Evolutionary conservation across 495 filamentous ascomycete genomes (phyloP).

Genomic region (Staphylotrichum tortipilum): DNA sequence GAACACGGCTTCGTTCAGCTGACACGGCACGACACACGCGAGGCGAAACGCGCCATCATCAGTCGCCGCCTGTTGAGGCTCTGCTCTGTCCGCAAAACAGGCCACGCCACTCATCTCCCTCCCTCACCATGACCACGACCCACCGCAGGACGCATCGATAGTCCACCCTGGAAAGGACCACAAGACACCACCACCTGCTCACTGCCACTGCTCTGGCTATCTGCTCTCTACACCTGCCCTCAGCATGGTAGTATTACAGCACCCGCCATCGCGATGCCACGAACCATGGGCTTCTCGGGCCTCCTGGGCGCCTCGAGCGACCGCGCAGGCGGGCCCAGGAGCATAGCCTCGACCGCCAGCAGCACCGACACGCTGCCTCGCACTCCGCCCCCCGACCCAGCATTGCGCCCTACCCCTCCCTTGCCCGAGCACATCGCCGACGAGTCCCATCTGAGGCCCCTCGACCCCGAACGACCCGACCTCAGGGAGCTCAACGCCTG

Average conservation of each 20-base stretch:
- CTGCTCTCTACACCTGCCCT: too few relatives aligned
- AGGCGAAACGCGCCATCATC: background rate
- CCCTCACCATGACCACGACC: background rate
- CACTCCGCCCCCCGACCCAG: background rate
- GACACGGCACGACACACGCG: too few relatives aligned
- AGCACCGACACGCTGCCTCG: slow-evolving; percentile 1
- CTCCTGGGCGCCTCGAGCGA: slow-evolving; percentile 18
- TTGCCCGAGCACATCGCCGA: slow-evolving; percentile 39
- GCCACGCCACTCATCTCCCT: background rate
- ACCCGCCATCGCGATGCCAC: background rate
- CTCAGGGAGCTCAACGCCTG: slow-evolving; percentile 67
- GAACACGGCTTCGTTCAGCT: background rate
- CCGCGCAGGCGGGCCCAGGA: slow-evolving; percentile 10
- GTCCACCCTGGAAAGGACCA: too few relatives aligned
- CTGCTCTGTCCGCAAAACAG: background rate
- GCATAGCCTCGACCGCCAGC: slow-evolving; percentile 4
- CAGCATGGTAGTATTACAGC: background rate
- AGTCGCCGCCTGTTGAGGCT: background rate
- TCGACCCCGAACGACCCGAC: slow-evolving; percentile 42
- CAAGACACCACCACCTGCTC: too few relatives aligned
- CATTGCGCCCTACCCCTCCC: too few relatives aligned
- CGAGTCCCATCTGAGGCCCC: slow-evolving; percentile 34
- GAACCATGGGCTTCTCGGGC: slow-evolving; percentile 21
- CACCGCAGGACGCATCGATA: background rate
- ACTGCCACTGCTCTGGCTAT: too few relatives aligned